Conservation (phyloP, 2,329 filamentous ascomycete species). For the Xylaria sp. region DNA sequence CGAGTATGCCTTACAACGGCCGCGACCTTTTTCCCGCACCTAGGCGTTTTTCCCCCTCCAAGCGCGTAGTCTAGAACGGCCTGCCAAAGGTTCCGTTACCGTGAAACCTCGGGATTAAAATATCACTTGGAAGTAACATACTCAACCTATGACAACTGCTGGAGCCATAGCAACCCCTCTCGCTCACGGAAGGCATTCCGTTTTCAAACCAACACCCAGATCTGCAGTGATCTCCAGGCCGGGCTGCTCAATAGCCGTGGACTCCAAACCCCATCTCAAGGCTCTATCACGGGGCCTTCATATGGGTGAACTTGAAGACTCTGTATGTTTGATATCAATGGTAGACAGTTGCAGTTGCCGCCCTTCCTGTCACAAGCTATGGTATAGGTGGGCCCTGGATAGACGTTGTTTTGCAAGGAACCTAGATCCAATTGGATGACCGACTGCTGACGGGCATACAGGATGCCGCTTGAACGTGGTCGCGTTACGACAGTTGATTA, state of each 20-base stretch:
- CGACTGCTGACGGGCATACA: too few relatives aligned
- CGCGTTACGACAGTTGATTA: too few relatives aligned
- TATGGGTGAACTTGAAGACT: background rate
- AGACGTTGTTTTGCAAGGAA: too few relatives aligned
- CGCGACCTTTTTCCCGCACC: background rate
- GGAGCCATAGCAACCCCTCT: too few relatives aligned
- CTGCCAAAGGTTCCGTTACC: too few relatives aligned
- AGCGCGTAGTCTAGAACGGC: too few relatives aligned
- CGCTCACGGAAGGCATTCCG: too few relatives aligned
- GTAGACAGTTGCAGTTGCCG: background rate
- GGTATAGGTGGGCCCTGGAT: background rate
- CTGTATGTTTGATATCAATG: background rate
- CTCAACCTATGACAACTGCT: too few relatives aligned
- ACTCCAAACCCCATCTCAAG: background rate
- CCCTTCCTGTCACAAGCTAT: background rate
- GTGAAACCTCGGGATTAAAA: too few relatives aligned
- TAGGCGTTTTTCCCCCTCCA: slow-evolving; percentile 1
- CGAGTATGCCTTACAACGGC: slow-evolving; percentile 21
- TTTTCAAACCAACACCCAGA: background rate
- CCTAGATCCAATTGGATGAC: too few relatives aligned
- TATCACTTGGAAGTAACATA: too few relatives aligned
- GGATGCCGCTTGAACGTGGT: too few relatives aligned
- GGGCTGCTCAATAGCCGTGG: background rate
- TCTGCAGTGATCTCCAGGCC: background rate
- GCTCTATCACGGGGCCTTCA: background rate